Conservation (phyloP, 1,284 basidiomycete species). For the Lentinula novae-zelandiae region DNA sequence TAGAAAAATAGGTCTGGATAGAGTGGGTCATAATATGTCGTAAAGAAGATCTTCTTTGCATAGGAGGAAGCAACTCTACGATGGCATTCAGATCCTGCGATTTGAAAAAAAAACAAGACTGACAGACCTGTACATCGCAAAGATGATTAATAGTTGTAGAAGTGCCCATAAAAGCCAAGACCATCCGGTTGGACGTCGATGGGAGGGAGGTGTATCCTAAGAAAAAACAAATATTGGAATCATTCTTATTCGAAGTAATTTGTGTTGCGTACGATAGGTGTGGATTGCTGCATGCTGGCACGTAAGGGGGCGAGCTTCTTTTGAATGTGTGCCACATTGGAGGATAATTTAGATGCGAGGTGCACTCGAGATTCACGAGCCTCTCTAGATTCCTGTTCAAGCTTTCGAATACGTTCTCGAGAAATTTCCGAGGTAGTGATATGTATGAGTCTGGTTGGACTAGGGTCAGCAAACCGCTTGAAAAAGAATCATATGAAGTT, state of each 20-base stretch:
- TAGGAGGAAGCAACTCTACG: slow-evolving; percentile 29
- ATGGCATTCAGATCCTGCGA: slow-evolving; percentile 7
- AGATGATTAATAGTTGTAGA: slow-evolving; percentile 29
- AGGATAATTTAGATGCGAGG: slow-evolving; percentile 37
- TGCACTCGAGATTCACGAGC: slow-evolving; percentile 46
- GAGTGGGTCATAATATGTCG: slow-evolving; percentile 70
- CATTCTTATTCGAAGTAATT: no score
- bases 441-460: neutral
- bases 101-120: neutral
- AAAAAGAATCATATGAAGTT: slow-evolving; percentile 3
- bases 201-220: slow-evolving; percentile 11
- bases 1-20: slow-evolving; percentile 63
- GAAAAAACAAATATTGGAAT: neutral
- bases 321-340: slow-evolving; percentile 32
- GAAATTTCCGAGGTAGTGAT: slow-evolving; percentile 30
- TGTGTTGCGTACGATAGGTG: slow-evolving; percentile 28
- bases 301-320: slow-evolving; percentile 32
- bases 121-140: slow-evolving; percentile 38
- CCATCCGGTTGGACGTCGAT: slow-evolving; percentile 14
- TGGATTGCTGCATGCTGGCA: slow-evolving; percentile 33
- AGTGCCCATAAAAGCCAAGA: slow-evolving; percentile 25
- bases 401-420: slow-evolving; percentile 41
- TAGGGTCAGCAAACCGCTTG: neutral
- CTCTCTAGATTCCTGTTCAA: slow-evolving; percentile 50
- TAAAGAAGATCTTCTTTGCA: slow-evolving; percentile 37